Evolutionary conservation across 345 rosid species (phyloP), one percentile per base, ranked within the genome.

Genomic region (Euphorbia pulcherrima): DNA sequence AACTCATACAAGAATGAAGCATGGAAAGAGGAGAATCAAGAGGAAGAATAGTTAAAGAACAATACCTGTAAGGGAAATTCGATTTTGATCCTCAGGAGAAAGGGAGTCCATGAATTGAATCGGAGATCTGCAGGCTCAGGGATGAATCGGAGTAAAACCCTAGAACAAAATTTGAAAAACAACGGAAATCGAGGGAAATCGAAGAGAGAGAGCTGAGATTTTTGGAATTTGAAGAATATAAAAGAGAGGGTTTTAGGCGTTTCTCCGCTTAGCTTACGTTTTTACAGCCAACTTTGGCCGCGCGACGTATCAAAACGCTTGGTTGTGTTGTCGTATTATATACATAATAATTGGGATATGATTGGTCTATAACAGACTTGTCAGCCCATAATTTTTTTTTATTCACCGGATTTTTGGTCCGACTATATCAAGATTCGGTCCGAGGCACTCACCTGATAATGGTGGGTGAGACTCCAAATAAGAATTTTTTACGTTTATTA

Each of bases 161-260:
- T 13, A 30, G n/a, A 2, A 26, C 5, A 1, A 16, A 35, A 30
- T 8, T 59, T 35, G 6, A 1, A 30, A 17, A 30, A 28, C 1
- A 11, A 5, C 1, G 21, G 33, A 28, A 57, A 28, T 57, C 37
- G 61, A 57, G 21, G 37, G 37, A 27, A 57, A 57, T 28, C 37
- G 35, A 56, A 6, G 27, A 56, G 16, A 28, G 17, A 12, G 14
- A 28, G 16, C 1, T 26, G 60, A 27, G 35, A n/a, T 8, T 53
- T 53, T 21, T 53, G 28, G 28, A 53, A 21, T 53, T 53, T 21
- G 57, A 53, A 53, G 57, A 53, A 53, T 21, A 53, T 53, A 53
- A 53, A 21, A 56, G n/a, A 56, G n/a, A 56, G 60, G 60, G 60
- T 56, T 56, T 56, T 56, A 56, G 58, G 24, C 54, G 28, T 53